Percentiles rank a stretch among this genome's conserved stretches.
Evolutionary conservation across 345 rosid genomes (phyloP).

Genomic region (Aurinia saxatilis): DNA sequence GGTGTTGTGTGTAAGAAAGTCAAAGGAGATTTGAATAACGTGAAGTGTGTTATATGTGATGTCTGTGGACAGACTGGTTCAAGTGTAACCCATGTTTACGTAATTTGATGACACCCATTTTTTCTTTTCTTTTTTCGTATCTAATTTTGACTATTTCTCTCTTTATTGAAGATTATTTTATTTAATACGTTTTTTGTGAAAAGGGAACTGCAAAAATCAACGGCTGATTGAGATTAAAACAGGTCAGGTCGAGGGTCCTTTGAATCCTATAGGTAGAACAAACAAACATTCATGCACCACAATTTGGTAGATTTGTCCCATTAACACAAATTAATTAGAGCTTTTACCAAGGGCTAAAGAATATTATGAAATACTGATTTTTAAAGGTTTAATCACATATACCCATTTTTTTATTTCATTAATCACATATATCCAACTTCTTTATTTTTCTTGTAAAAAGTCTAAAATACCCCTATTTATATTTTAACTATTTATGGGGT

Average conservation of each 20-base stretch:
- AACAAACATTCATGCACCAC: not conserved
- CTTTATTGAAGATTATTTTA: not conserved
- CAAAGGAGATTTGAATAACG: conserved; percentile 15
- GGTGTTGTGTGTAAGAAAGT: not conserved
- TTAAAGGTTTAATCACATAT: too few species aligned
- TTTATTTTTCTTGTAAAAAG: too few species aligned
- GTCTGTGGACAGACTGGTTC: conserved; percentile 8
- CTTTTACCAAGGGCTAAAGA: too few species aligned
- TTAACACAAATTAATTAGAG: too few species aligned
- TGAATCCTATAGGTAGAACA: not conserved
- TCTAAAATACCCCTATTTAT: too few species aligned
- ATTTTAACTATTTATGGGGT: too few species aligned
- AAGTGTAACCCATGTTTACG: conserved; percentile 19
- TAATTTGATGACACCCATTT: not conserved
- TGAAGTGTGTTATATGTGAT: not conserved
- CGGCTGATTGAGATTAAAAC: not conserved
- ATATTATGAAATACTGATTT: too few species aligned
- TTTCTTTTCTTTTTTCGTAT: not conserved
- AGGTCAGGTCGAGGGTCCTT: not conserved
- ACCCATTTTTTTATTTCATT: too few species aligned
- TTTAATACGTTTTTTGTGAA: not conserved
- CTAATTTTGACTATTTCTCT: not conserved
- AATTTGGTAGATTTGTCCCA: not conserved
- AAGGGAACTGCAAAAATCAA: not conserved
- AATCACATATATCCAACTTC: too few species aligned